Evolutionary conservation across 139 green algal genomes (phyloP), one percentile per base, ranked within the genome.

Genomic region (Closterium sp.): DNA sequence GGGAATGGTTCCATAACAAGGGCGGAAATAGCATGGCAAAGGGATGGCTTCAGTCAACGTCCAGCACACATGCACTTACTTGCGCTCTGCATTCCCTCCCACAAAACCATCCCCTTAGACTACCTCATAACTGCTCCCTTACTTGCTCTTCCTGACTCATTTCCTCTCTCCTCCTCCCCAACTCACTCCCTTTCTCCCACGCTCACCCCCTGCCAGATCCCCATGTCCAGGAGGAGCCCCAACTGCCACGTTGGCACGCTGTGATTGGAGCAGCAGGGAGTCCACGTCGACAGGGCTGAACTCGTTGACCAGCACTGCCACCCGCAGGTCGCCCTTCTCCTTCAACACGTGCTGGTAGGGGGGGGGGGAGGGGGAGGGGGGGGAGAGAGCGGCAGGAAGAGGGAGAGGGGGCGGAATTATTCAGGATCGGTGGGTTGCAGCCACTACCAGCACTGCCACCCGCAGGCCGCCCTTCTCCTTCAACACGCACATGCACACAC

Each of bases 201-300:
- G 6, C 33, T 91, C 88, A 93, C 90, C 90, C 69, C 32, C 43
- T 31, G 87, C 90, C 64, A 93, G 25, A 10, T 90, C 55, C 55
- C 55, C 55, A 76, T 76, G 36, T 16, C 85, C 90, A 30, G 69
- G 36, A 8, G 91, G 34, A 10, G 93, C 16, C n/a, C 91, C 91
- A 12, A 94, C 30, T n/a, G 91, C 81, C 16, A 93, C 91, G 98
- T 64, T 89, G 33, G 35, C n/a, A 28, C 55, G 87, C 23, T 55
- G n/a, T 25, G 84, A 69, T 32, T 94, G n/a, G 30, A 95, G 34
- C 16, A 95, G 87, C 12, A 92, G 55, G 76, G 89, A 66, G 96
- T 99, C 98, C 88, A 99, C 99, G 94, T 98, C 97, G 66, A 98
- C 97, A 90, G 98, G 96, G 3, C 97, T 97, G 96, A 98, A 98